Base-by-base conservation (phyloP, 148 eudicot genomes). In the Cornus controversa region DNA sequence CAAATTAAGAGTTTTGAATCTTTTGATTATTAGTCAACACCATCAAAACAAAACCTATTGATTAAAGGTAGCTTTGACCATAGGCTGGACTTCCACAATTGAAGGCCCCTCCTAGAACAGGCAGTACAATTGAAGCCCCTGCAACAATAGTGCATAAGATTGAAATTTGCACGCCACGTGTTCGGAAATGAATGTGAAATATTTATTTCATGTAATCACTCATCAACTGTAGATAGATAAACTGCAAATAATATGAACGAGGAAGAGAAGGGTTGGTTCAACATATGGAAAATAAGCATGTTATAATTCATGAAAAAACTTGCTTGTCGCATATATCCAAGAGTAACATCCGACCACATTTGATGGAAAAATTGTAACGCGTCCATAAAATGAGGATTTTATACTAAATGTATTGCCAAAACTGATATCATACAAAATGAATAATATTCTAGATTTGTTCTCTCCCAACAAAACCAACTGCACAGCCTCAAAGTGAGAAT, bases 381-480 rank as follows among this genome's bases (percentile, higher is more conserved):
- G 11, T 60, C 64, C 64, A 60, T 60, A 60, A 60, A 60, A 60
- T 60, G 64, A 60, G 64, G 23, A 60, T 60, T 18, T 7, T 60
- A 60, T 14, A 20, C 64, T 60, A 60, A 60, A 60, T 2, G 1
- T n/a, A 60, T 60, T 4, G 64, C 25, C 64, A 60, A 60, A 60
- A 60, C 18, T 18, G 64, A 60, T 60, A 60, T 60, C 5, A 18
- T n/a, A 60, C 64, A 60, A 20, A 60, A 60, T 60, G 24, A 60
- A 50, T 50, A 60, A 25, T 22, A 20, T 60, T 60, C 64, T n/a
- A 20, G 64, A 7, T 22, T n/a, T 60, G 23, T 60, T 60, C 64
- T 60, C 64, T 60, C 25, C 64, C 64, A 60, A 60, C 64, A 60
- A 60, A 60, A 60, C 64, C 64, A 60, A 60, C 64, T 18, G 64